Evolutionary conservation across 139 green algal genomes (phyloP), one percentile per base, ranked within the genome.

Genomic region (Micractinium conductrix): DNA sequence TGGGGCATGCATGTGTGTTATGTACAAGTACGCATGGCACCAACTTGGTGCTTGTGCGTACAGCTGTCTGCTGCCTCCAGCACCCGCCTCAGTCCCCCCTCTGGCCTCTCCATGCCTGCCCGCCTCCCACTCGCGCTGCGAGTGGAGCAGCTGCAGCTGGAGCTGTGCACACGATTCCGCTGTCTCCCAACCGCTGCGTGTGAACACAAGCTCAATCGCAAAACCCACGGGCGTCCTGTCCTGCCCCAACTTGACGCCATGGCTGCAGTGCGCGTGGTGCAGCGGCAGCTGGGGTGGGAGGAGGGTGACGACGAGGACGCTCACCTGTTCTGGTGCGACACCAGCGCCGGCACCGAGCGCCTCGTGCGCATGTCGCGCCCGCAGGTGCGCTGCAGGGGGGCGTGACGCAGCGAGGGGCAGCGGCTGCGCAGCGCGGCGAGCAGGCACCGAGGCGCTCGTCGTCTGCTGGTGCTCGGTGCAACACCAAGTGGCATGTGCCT

Each of bases 281-380:
- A 89, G 80, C 80, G 87, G 68, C 93, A 92, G 72, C 88, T 96
- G 80, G 92, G 93, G 8, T 97, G 94, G 94, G 85, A 86, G 62
- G 89, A 95, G 76, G 93, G 94, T 21, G 90, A 88, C 5, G 89
- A 94, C 58, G 93, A 95, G 26, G 89, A 92, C 14, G 92, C 90
- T 78, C 90, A 95, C 86, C 60, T 96, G 30, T 94, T 91, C 83
- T 97, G 93, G 93, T 95, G 90, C 6, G 94, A 97, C 88, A 95
- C 91, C 1, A 94, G 90, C 17, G 87, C 95, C 21, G 78, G 79
- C 68, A 89, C 93, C 28, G 94, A 96, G 45, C 84, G 93, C 0
- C 82, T 96, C 28, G 88, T 96, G 79, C 85, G 85, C 37, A 79
- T 97, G 24, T 87, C 74, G 24, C 80, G 71, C 14, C 91, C 87